Base-by-base conservation (phyloP, 2,329 filamentous ascomycete species). In the Triangularia verruculosa region DNA sequence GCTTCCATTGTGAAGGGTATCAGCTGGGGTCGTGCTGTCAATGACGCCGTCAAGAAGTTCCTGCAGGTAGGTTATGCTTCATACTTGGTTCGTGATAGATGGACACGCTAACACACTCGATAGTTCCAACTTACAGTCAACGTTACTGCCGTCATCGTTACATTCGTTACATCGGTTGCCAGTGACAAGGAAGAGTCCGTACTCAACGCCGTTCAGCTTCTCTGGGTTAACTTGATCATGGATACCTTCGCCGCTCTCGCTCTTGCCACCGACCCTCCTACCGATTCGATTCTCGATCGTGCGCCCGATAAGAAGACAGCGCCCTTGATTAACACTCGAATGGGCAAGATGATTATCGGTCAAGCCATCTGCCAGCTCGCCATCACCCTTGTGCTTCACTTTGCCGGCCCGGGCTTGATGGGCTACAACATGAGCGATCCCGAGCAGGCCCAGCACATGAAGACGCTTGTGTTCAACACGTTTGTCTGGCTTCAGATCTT, bases 331-430 rank as follows among this genome's bases (percentile, higher is more conserved):
- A 91, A 85, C 2, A 78, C 88, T 53, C 88, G 86, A 47, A 94
- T 94, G 91, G 91, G 89, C 89, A 95, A 95, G 79, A 95, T 93
- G 90, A 93, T 95, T 64, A 85, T 93, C 61, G 91, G 90, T 0
- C 90, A 95, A 74, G 84, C 89, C 7, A 85, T 93, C 66, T 93
- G 90, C 74, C 90, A 95, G 74, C 83, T 94, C 0, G 81, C 82
- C 2, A 84, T 92, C 24, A 76, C 89, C 0, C 84, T 91, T 61
- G 82, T 88, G 65, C 81, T 92, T 11, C 86, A 89, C 76, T 92
- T 91, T 70, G 89, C 81, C 1, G 87, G 88, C 22, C 74, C 78
- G 24, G 75, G 71, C 0, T 86, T 92, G 13, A 78, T 92, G n/a
- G 78, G 78, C 7, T 87, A 88, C 69, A 73, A 82, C n/a, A 77